phyloP scores from a whole-genome alignment of 495 filamentous ascomycete species.

The Platismatia glauca region DNA sequence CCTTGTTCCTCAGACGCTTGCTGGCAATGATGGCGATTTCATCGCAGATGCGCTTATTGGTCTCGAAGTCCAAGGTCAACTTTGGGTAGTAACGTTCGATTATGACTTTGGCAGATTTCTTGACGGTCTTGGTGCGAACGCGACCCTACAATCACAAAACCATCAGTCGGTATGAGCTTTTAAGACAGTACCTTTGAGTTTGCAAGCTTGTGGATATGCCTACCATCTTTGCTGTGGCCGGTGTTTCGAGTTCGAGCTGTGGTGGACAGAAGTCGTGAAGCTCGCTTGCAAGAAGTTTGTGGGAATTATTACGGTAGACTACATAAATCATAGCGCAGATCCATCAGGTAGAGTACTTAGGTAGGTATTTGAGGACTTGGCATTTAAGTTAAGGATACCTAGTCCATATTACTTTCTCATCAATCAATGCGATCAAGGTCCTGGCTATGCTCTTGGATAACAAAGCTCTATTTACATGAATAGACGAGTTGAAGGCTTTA shows the following conservation, averaged over 20 bases:
- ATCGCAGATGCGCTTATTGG: conserved; percentile 99
- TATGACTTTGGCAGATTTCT: conserved; percentile 99
- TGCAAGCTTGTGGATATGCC: not conserved
- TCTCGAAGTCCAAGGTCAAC: conserved; percentile 99
- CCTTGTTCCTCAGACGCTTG: conserved; percentile 98
- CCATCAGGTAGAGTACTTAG: too few species aligned
- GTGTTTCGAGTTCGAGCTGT: not conserved
- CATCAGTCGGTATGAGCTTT: not conserved
- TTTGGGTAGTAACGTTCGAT: conserved; percentile 99
- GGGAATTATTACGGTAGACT: conserved; percentile 1
- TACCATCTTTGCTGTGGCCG: conserved; percentile 11
- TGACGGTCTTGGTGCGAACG: conserved; percentile 97
- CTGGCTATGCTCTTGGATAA: not conserved
- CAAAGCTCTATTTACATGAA: not conserved
- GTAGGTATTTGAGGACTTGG: too few species aligned
- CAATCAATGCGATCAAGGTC: too few species aligned
- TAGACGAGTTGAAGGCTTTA: not conserved
- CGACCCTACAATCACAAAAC: conserved; percentile 64
- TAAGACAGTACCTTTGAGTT: not conserved
- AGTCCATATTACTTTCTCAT: too few species aligned
- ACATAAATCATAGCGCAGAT: not conserved
- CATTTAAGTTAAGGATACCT: not conserved
- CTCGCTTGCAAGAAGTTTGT: conserved; percentile 13
- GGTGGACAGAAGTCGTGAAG: not conserved
- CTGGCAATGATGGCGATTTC: conserved; percentile 99